Conservation (phyloP, 164 flowering plant species). For the Liriodendron chinense region DNA sequence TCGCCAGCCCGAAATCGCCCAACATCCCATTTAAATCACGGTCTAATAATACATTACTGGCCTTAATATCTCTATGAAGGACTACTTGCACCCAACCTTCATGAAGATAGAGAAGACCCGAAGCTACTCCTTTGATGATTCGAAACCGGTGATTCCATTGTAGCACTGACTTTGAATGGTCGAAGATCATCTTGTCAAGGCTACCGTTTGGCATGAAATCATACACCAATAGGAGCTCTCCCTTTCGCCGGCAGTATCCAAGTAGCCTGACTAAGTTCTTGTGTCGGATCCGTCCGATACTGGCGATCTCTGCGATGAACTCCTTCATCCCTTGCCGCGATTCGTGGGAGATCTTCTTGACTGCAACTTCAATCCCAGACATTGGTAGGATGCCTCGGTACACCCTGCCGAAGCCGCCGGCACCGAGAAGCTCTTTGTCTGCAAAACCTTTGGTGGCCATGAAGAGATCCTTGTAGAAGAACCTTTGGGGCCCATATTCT, state of each 20-base stretch:
- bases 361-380: conserved; percentile 12
- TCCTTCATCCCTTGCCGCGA: conserved; percentile 21
- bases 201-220: conserved; percentile 20
- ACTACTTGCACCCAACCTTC: conserved; percentile 16
- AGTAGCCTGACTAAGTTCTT: conserved; percentile 13
- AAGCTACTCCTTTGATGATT: conserved; percentile 17
- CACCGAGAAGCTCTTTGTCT: conserved; percentile 13
- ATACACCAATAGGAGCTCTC: conserved; percentile 18
- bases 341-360: conserved; percentile 21
- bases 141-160: conserved; percentile 13
- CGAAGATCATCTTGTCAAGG: conserved; percentile 15
- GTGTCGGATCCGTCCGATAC: conserved; percentile 20
- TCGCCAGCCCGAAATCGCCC: conserved; percentile 23
- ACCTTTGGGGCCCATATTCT: conserved; percentile 9
- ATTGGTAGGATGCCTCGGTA: conserved; percentile 9
- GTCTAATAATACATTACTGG: conserved; percentile 21
- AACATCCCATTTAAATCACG: conserved; percentile 7
- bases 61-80: conserved; percentile 18
- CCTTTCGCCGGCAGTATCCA: conserved; percentile 13
- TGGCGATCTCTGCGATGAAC: conserved; percentile 19
- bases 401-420: conserved; percentile 20
- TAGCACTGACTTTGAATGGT: not conserved
- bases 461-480: conserved; percentile 11
- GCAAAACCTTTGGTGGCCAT: conserved; percentile 16
- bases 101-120: conserved; percentile 11